phyloP scores from a whole-genome alignment of 2,329 filamentous ascomycete genomes.

The Lecanicillium sp. region DNA sequence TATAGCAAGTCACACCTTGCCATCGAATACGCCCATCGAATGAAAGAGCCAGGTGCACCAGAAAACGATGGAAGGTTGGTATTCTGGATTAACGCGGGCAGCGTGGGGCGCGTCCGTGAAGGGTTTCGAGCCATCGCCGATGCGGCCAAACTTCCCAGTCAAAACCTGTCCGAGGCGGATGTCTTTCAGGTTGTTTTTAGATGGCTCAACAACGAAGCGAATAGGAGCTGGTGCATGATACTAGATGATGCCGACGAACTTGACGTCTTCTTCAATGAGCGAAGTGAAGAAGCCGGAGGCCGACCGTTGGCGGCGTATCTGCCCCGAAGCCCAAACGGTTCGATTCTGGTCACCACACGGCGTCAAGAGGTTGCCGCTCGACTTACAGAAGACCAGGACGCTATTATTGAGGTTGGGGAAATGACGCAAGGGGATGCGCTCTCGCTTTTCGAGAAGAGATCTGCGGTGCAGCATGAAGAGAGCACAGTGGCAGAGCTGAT shows the following conservation, averaged over 20 bases:
- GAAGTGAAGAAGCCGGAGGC: slow-evolving; percentile 6
- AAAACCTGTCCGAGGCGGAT: too few relatives aligned
- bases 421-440: slow-evolving; percentile 15
- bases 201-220: too few relatives aligned
- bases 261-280: slow-evolving; percentile 22
- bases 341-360: slow-evolving; percentile 16
- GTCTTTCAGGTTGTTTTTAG: too few relatives aligned
- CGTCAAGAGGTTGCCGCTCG: slow-evolving; percentile 6
- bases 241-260: slow-evolving; percentile 36
- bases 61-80: too few relatives aligned
- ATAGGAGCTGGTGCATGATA: slow-evolving; percentile 34
- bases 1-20: too few relatives aligned
- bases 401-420: slow-evolving; percentile 14
- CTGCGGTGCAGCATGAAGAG: slow-evolving; percentile 13
- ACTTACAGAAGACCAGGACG: slow-evolving; percentile 7
- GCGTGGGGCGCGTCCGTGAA: too few relatives aligned
- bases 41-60: too few relatives aligned
- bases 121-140: too few relatives aligned
- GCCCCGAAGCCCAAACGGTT: slow-evolving; percentile 10
- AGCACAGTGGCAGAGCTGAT: slow-evolving; percentile 18
- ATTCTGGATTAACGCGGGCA: too few relatives aligned
- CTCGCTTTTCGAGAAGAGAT: slow-evolving; percentile 15
- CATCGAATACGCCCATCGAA: too few relatives aligned
- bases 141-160: too few relatives aligned
- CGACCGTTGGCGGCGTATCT: slow-evolving; percentile 16